phyloP scores from a whole-genome alignment of 2,329 filamentous ascomycete genomes.

The Sarocladium brachiariae region DNA sequence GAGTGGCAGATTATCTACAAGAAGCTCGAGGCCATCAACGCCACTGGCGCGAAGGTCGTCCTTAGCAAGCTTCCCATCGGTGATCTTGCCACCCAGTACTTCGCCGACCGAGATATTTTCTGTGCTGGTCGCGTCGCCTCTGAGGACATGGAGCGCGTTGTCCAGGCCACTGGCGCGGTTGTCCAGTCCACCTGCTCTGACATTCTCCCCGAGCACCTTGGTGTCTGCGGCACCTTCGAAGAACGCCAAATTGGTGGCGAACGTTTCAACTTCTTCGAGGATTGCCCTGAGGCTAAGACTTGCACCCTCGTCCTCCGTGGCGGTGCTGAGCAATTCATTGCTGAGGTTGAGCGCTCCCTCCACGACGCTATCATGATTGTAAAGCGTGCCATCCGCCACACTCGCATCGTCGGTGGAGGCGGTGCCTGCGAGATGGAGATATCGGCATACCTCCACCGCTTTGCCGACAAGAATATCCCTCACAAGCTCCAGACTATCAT shows the following conservation, averaged over 20 bases:
- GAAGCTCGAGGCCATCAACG: conserved; percentile 91
- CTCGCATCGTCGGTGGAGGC: conserved; percentile 88
- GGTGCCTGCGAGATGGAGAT: conserved; percentile 96
- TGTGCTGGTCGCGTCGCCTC: conserved; percentile 88
- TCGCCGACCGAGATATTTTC: conserved; percentile 96
- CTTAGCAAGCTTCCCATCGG: conserved; percentile 96
- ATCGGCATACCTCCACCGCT: conserved; percentile 86
- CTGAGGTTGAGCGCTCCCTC: conserved; percentile 92
- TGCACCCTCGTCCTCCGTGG: conserved; percentile 93
- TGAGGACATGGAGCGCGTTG: conserved; percentile 93
- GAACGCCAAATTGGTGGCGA: conserved; percentile 96
- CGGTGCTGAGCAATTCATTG: conserved; percentile 97
- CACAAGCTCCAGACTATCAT: conserved; percentile 97
- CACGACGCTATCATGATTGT: conserved; percentile 99
- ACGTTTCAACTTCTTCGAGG: conserved; percentile 97
- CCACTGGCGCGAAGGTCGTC: conserved; percentile 94
- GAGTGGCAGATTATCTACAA: conserved; percentile 99
- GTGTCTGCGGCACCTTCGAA: conserved; percentile 84
- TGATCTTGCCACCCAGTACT: conserved; percentile 95
- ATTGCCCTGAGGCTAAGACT: conserved; percentile 91
- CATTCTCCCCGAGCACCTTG: conserved; percentile 81
- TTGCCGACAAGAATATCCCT: conserved; percentile 84
- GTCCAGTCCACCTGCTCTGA: conserved; percentile 95
- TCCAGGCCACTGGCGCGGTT: conserved; percentile 86
- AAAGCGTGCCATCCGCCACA: conserved; percentile 94